Percentiles rank a stretch among this genome's conserved stretches.
These are phyloP conservation scores for Leccinum subtestaceum DNA, from an alignment of 768 basidiomycete species.

Conservation along the genomic window DNA sequence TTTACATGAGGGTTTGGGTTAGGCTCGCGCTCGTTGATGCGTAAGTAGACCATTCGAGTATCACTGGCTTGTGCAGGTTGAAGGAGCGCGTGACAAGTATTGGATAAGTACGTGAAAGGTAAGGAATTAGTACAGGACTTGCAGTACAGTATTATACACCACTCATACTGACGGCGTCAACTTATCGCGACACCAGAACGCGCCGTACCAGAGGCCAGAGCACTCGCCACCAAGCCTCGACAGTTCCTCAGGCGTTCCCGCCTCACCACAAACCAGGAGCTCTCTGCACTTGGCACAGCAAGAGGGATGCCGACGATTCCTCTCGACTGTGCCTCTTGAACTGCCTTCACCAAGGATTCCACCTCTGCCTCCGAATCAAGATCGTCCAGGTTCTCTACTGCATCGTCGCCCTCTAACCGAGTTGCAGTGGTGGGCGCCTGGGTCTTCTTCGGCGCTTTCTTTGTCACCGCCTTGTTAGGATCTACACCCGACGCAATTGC, in stretches of 20 bases:
- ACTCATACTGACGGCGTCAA: constrained; percentile 2
- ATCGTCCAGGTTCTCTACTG: constrained; percentile 70
- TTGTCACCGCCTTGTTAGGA: constrained; percentile 41
- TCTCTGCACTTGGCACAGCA: constrained; percentile 69
- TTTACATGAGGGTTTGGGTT: constrained; percentile 79
- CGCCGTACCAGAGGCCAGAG: constrained; percentile 33
- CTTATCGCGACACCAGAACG: constrained; percentile 27
- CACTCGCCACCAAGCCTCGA: constrained; percentile 55
- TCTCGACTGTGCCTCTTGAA: constrained; percentile 52
- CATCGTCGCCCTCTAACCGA: constrained; percentile 56
- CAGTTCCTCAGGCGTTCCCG: constrained; percentile 61
- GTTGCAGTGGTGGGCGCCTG: constrained; percentile 50
- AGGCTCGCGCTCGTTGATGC: constrained; percentile 63
- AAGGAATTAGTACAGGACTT: not conserved
- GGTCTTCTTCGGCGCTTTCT: constrained; percentile 66
- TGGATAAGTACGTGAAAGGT: not conserved
- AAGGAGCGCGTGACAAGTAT: not conserved
- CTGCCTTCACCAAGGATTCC: constrained; percentile 65
- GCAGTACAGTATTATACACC: not conserved
- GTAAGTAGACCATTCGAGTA: constrained; percentile 58
- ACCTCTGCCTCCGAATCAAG: constrained; percentile 85
- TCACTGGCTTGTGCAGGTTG: not conserved
- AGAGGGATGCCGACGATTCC: constrained; percentile 64
- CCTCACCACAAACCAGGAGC: constrained; percentile 80
- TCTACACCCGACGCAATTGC: constrained; percentile 61